Conservation (phyloP, 306 rosid genomes). For the Arachis stenosperma region DNA sequence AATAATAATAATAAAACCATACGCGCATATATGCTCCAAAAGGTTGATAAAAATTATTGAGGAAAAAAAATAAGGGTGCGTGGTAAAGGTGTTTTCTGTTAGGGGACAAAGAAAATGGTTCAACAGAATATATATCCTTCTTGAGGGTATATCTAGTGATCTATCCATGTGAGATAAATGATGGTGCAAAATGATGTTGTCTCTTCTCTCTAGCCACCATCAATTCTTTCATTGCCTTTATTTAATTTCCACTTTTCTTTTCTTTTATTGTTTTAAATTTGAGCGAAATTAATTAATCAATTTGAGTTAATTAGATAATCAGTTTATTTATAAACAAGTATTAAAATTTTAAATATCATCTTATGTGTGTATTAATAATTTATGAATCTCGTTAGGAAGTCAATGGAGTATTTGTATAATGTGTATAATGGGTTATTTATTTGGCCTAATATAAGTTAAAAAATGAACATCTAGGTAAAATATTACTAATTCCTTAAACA, state of each 20-base stretch:
- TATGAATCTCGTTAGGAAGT: no score
- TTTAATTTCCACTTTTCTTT: not conserved
- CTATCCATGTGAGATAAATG: constrained; percentile 56
- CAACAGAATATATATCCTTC: constrained; percentile 26
- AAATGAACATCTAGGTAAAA: no score
- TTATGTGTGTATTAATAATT: no score
- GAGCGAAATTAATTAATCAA: no score
- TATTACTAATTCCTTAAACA: no score
- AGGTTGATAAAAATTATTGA: constrained; percentile 18
- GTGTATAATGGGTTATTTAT: no score
- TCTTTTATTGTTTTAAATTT: no score
- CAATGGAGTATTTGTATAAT: no score
- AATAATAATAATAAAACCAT: not conserved
- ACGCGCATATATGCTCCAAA: not conserved
- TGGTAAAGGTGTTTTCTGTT: constrained; percentile 25
- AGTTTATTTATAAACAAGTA: no score
- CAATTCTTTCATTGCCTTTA: not conserved
- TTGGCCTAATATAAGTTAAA: no score
- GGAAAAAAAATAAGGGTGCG: constrained; percentile 1
- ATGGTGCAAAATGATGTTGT: constrained; percentile 56
- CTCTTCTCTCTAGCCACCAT: not conserved
- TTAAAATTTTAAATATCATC: no score
- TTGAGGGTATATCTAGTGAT: constrained; percentile 46
- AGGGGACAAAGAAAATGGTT: constrained; percentile 52
- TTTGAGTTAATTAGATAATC: no score